phyloP scores from a whole-genome alignment of 192 early-diverging fungal genomes.

The Rhizophagus sp. region DNA sequence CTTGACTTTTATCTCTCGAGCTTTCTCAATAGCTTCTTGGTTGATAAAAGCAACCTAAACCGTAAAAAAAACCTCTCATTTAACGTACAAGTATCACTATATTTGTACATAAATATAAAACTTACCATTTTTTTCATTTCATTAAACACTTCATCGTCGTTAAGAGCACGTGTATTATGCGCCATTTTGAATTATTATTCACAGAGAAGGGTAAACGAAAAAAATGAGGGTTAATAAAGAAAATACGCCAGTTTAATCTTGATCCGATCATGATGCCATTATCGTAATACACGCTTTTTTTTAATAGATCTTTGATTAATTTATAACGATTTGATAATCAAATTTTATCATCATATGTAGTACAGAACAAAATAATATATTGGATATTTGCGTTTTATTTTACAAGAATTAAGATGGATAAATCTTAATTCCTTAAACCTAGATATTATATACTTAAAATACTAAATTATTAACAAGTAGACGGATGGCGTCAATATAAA shows the following conservation, averaged over 20 bases:
- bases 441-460: no score
- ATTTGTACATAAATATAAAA: not conserved
- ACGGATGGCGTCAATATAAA: no score
- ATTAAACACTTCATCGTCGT: conserved; percentile 91
- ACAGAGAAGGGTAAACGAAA: not conserved
- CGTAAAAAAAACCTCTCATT: not conserved
- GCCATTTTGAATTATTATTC: conserved; percentile 34
- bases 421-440: no score
- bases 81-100: not conserved
- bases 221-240: not conserved
- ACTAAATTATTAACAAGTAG: no score
- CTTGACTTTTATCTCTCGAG: conserved; percentile 98
- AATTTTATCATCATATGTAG: no score
- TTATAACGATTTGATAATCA: no score
- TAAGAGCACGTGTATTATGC: conserved; percentile 65
- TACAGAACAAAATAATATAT: no score
- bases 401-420: no score
- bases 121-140: conserved; percentile 99
- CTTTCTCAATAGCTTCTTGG: conserved; percentile 98
- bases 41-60: conserved; percentile 94
- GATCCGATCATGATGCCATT: no score
- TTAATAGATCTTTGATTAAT: no score
- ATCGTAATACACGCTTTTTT: no score
- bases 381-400: no score
- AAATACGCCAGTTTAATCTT: not conserved